Base-by-base conservation (phyloP, 2,329 filamentous ascomycete species). In the Teratosphaeria nubilosa region DNA sequence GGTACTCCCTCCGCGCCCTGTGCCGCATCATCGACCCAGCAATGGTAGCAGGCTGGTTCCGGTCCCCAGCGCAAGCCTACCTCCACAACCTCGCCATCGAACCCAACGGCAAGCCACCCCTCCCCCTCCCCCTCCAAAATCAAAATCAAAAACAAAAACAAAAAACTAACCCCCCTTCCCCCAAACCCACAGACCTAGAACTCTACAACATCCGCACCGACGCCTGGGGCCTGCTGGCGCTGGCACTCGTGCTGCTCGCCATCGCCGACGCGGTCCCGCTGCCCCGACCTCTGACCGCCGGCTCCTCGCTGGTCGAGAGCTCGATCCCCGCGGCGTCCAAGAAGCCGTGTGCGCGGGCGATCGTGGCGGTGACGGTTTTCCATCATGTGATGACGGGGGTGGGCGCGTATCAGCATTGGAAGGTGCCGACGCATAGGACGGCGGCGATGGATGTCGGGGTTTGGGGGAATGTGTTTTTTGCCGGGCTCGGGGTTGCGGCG, bases 181-280 rank as follows among this genome's bases (percentile, higher is more conserved):
- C n/a, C n/a, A n/a, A n/a, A n/a, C 27, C 27, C 52, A 25, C 60
- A 72, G 70, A 73, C 59, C 69, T 73, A 53, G 71, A 73, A 56
- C 61, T 72, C 62, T 73, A 73, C 68, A 73, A 66, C 50, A 68
- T 68, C 58, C 63, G 70, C 56, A 72, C 68, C 56, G 71, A 73
- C 58, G 71, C 66, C 62, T 73, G 66, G 62, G 64, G 68, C 51
- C 69, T 73, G 24, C 57, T 72, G 34, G 64, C 70, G 25, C 63
- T 73, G 37, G 62, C 68, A 16, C 58, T 63, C 7, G 61, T 71
- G 11, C 66, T 73, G 9, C 57, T 72, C 3, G 64, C 67, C 30
- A 59, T 73, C 34, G 64, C 66, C 27, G 68, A 69, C 55, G 69
- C 68, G 13, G 65, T 72, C 16, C 66, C 69, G 1, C 60, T 69